Base-by-base conservation (phyloP, 768 basidiomycete genomes). In the Auricularia sp. region DNA sequence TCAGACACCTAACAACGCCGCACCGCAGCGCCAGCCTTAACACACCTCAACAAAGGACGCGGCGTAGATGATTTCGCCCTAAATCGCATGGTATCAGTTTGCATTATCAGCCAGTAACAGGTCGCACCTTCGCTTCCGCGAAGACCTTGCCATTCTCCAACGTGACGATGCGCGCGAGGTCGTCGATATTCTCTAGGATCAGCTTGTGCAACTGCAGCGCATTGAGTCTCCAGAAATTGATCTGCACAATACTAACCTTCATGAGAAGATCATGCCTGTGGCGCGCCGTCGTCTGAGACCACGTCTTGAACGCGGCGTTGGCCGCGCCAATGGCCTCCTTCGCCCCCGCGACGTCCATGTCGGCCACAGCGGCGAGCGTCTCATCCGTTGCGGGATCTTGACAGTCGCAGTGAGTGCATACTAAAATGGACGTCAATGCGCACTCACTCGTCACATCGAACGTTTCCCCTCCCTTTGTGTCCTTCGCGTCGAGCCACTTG, bases 61-160 rank as follows among this genome's bases (percentile, higher is more conserved):
- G 68, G 89, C 89, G 70, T 99, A 99, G 0, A 78, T 71, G 69
- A 86, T 87, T 77, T 99, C 96, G 33, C 89, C 87, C 85, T 91
- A 66, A 14, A 21, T 42, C 35, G 29, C 29, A 29, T 29, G 29
- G 29, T 29, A 29, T 29, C 29, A 29, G 29, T 29, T 29, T 2
- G 29, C 29, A 29, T 29, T 29, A 2, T 29, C 3, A 2, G 29
- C 29, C 29, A 29, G 29, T 29, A 2, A 29, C 3, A 29, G 29
- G 29, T 29, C 29, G 3, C 29, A 89, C 90, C 83, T 90, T 89
- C 42, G 84, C 90, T 69, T 98, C 94, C 0, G 79, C 77, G 56
- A 97, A 77, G 6, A 94, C 82, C 77, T 98, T 99, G 44, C 97
- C 97, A 71, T 99, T 99, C 78, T 99, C 97, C 29, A 59, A 24